Conservation (phyloP, 2,329 filamentous ascomycete genomes). For the Colletotrichum cuscutae region DNA sequence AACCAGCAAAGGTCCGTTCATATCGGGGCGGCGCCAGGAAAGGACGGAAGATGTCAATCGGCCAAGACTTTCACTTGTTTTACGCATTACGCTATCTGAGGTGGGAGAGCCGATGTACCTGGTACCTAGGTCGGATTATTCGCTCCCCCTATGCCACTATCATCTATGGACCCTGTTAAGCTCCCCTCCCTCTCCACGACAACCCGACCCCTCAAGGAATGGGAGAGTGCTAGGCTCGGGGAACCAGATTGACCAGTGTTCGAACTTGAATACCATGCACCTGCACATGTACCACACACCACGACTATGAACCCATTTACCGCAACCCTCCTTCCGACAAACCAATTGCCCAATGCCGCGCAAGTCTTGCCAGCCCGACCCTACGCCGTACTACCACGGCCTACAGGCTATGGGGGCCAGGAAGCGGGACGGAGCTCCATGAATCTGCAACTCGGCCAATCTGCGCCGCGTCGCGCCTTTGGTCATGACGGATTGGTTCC, state of each 20-base stretch:
- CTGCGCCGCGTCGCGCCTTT: slow-evolving; percentile 27
- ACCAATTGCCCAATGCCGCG: slow-evolving; percentile 5
- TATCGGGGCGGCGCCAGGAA: not conserved
- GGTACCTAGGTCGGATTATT: not conserved
- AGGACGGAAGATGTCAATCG: slow-evolving; percentile 17
- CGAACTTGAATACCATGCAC: slow-evolving; percentile 24
- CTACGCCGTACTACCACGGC: not conserved
- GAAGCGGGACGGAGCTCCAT: not conserved
- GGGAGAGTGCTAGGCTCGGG: not conserved
- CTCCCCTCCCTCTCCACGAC: not conserved
- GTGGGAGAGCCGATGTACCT: slow-evolving; percentile 7
- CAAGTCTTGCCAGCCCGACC: not conserved
- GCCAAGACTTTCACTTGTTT: not conserved
- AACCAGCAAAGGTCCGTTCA: not conserved
- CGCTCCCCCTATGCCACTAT: not conserved
- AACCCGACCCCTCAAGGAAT: slow-evolving; percentile 1
- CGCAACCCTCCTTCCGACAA: not conserved
- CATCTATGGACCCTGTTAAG: not conserved
- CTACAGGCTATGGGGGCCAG: too few relatives aligned
- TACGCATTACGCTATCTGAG: not conserved
- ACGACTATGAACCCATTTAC: not conserved
- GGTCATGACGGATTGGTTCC: not conserved
- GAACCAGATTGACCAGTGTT: not conserved
- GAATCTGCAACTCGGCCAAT: slow-evolving; percentile 26
- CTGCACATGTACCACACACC: not conserved